Conservation (phyloP, 371 early-diverging fungal genomes). For the Gilbertella persicaria region DNA sequence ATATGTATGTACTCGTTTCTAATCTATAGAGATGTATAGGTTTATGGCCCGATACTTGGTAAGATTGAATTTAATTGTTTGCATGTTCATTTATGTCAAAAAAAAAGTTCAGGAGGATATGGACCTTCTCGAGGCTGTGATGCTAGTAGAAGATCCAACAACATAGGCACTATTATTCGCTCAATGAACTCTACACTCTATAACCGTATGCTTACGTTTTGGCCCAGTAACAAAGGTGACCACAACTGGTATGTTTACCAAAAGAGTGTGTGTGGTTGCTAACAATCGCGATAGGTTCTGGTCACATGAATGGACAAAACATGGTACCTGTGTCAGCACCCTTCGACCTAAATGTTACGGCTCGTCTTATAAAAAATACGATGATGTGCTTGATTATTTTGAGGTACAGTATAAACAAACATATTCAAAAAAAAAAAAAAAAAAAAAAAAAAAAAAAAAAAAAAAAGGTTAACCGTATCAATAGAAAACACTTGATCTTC, state of each 20-base stretch:
- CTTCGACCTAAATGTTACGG: slow-evolving; percentile 50
- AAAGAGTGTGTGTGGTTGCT: no score
- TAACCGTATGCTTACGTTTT: slow-evolving; percentile 64
- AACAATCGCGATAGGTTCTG: slow-evolving; percentile 27
- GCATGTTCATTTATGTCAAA: background rate
- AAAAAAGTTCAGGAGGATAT: slow-evolving; percentile 47
- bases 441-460: background rate
- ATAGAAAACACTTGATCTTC: slow-evolving; percentile 43
- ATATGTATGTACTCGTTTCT: no score
- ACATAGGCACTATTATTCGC: slow-evolving; percentile 52
- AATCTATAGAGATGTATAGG: slow-evolving; percentile 49
- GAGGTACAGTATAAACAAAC: slow-evolving; percentile 14
- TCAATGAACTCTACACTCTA: slow-evolving; percentile 40
- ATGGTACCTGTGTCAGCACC: slow-evolving; percentile 58
- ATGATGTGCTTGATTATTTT: slow-evolving; percentile 53
- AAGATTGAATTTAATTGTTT: no score
- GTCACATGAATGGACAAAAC: slow-evolving; percentile 61
- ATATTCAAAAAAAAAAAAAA: background rate
- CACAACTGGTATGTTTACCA: slow-evolving; percentile 16
- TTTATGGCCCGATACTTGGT: slow-evolving; percentile 80
- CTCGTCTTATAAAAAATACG: slow-evolving; percentile 30
- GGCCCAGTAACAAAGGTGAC: slow-evolving; percentile 74
- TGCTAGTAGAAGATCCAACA: slow-evolving; percentile 48
- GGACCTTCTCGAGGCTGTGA: slow-evolving; percentile 71
- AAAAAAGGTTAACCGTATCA: background rate